Conservation (phyloP, 176 grass and related monocot species). For the Bothriochloa decipiens region DNA sequence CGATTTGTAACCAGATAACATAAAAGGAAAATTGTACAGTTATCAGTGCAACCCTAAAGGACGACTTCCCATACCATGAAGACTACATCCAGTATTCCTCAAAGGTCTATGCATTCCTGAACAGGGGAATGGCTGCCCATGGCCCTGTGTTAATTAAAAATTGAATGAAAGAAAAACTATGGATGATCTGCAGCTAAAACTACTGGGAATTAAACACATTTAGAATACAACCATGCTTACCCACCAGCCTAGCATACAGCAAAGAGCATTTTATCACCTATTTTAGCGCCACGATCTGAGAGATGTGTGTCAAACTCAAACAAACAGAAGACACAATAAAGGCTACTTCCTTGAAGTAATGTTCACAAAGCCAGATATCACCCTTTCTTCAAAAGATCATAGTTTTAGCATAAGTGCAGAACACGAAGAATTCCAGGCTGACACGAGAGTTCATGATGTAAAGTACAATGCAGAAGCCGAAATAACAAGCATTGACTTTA, state of each 20-base stretch:
- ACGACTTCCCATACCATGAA: not conserved
- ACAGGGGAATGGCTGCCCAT: not conserved
- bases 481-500: not conserved
- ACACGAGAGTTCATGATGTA: not conserved
- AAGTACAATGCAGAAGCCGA: constrained; percentile 13
- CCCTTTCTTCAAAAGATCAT: not conserved
- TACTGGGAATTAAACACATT: not conserved
- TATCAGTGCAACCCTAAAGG: not conserved
- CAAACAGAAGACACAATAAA: not conserved
- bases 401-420: not conserved
- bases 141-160: not conserved
- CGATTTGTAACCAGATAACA: not conserved
- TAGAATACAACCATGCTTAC: not conserved
- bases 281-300: not conserved
- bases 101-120: not conserved
- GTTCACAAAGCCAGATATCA: not conserved
- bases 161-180: not conserved
- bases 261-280: not conserved
- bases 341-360: not conserved
- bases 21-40: not conserved
- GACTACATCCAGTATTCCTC: not conserved
- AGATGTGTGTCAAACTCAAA: not conserved
- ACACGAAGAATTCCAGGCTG: not conserved
- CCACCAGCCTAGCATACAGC: not conserved
- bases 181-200: not conserved